Conservation (phyloP, 1,284 basidiomycete species). For the Ganoderma lucidum region DNA sequence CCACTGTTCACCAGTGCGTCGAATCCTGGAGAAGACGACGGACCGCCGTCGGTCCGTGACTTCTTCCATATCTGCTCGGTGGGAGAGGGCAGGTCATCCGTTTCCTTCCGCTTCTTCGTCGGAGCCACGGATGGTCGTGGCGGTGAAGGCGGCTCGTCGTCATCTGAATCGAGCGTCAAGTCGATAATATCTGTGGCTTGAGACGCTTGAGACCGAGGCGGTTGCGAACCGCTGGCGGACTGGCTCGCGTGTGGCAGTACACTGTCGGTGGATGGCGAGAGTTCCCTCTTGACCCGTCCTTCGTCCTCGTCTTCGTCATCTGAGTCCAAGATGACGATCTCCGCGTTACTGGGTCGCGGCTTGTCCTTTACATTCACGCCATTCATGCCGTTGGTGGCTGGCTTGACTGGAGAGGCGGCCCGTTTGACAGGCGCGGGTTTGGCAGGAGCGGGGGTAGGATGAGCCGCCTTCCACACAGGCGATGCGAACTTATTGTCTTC, state of each 20-base stretch:
- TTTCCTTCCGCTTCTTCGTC: slow-evolving; percentile 62
- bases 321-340: slow-evolving; percentile 81
- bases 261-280: slow-evolving; percentile 63
- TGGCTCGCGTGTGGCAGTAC: slow-evolving; percentile 47
- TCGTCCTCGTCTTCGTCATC: slow-evolving; percentile 81
- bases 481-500: slow-evolving; percentile 87
- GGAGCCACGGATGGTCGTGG: slow-evolving; percentile 21
- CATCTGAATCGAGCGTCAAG: slow-evolving; percentile 79
- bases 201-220: slow-evolving; percentile 38
- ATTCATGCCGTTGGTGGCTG: slow-evolving; percentile 16
- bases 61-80: slow-evolving; percentile 80
- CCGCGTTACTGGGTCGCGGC: slow-evolving; percentile 56
- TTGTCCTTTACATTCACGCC: slow-evolving; percentile 49
- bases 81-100: slow-evolving; percentile 56
- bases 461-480: slow-evolving; percentile 66
- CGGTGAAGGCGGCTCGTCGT: slow-evolving; percentile 54
- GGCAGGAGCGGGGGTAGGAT: slow-evolving; percentile 48
- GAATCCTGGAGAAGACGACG: slow-evolving; percentile 24
- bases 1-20: slow-evolving; percentile 16
- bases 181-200: slow-evolving; percentile 71
- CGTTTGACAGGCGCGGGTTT: slow-evolving; percentile 38
- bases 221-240: slow-evolving; percentile 39
- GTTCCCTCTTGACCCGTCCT: slow-evolving; percentile 73
- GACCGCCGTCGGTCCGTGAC: slow-evolving; percentile 54
- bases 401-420: slow-evolving; percentile 41